These are phyloP conservation scores for Saccharomyces hybrid DNA, from an alignment of 1,139 yeast genomes.

Conservation along the genomic window DNA sequence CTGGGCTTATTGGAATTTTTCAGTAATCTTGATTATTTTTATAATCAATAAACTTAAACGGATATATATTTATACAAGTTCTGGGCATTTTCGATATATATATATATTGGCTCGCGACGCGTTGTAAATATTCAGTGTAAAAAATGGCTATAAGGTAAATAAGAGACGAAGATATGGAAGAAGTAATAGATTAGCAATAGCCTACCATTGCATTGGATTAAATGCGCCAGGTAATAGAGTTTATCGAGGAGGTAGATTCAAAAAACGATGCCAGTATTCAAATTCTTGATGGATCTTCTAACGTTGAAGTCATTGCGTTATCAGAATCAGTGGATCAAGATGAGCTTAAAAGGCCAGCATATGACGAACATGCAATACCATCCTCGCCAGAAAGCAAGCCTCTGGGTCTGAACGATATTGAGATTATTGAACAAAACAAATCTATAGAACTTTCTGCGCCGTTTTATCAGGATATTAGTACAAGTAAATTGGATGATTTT, in stretches of 20 bases:
- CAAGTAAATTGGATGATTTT: slow-evolving; percentile 1
- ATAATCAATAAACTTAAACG: too few species aligned
- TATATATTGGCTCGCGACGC: background rate
- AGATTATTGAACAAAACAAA: slow-evolving; percentile 3
- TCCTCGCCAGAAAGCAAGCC: background rate
- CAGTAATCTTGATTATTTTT: slow-evolving; percentile 2
- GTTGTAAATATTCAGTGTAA: background rate
- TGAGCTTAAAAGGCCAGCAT: background rate
- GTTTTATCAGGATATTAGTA: slow-evolving; percentile 8
- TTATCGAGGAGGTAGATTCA: slow-evolving; percentile 3
- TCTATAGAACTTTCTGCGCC: slow-evolving; percentile 8
- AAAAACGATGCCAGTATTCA: slow-evolving; percentile 2
- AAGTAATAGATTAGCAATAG: background rate
- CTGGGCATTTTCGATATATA: too few species aligned
- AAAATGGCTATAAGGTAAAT: background rate
- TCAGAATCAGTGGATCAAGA: background rate
- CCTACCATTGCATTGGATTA: background rate
- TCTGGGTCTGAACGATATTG: background rate
- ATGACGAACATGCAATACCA: background rate
- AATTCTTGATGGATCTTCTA: background rate
- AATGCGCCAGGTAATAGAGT: background rate
- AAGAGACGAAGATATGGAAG: background rate
- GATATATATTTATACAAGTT: background rate
- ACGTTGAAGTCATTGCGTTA: background rate
- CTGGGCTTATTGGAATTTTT: slow-evolving; percentile 18